phyloP scores from a whole-genome alignment of 202 grass and related monocot genomes.

The Schoenoplectus triqueter region DNA sequence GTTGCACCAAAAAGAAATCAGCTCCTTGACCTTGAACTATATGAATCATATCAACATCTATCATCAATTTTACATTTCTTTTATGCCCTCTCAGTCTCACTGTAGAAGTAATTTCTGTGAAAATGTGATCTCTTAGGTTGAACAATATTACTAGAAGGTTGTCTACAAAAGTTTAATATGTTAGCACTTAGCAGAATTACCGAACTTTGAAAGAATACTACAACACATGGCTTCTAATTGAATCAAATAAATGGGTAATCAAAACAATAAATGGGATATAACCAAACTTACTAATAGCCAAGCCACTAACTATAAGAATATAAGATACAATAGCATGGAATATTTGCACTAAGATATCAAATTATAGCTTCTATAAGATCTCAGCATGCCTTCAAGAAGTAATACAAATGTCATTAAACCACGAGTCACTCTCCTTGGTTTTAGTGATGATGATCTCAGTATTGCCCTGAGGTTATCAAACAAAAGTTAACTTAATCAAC shows the following conservation, averaged over 20 bases:
- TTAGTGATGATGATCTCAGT: slow-evolving; percentile 25
- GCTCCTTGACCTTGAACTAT: no score
- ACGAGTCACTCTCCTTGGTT: slow-evolving; percentile 23
- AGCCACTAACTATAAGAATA: slow-evolving; percentile 41
- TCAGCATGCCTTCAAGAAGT: slow-evolving; percentile 9
- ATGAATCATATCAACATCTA: no score
- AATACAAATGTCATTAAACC: slow-evolving; percentile 38
- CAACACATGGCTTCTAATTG: slow-evolving; percentile 29
- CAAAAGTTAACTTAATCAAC: slow-evolving; percentile 7
- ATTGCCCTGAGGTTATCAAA: slow-evolving; percentile 14
- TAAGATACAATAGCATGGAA: slow-evolving; percentile 34
- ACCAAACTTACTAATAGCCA: slow-evolving; percentile 34
- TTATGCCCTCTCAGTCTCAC: no score
- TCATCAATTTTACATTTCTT: no score
- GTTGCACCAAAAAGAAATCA: no score
- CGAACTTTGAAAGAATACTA: slow-evolving; percentile 18
- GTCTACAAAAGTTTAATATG: slow-evolving; percentile 10
- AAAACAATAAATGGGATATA: slow-evolving; percentile 30
- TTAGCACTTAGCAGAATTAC: slow-evolving; percentile 14
- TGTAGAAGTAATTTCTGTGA: not conserved
- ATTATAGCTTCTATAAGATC: slow-evolving; percentile 25
- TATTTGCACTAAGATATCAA: slow-evolving; percentile 33
- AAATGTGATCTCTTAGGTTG: slow-evolving; percentile 1
- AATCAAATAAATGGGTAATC: slow-evolving; percentile 41
- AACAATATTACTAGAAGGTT: not conserved